These are phyloP conservation scores for Globisporangium camurandrum DNA, from an alignment of 352 stramenopile species.

Conservation along the genomic window DNA sequence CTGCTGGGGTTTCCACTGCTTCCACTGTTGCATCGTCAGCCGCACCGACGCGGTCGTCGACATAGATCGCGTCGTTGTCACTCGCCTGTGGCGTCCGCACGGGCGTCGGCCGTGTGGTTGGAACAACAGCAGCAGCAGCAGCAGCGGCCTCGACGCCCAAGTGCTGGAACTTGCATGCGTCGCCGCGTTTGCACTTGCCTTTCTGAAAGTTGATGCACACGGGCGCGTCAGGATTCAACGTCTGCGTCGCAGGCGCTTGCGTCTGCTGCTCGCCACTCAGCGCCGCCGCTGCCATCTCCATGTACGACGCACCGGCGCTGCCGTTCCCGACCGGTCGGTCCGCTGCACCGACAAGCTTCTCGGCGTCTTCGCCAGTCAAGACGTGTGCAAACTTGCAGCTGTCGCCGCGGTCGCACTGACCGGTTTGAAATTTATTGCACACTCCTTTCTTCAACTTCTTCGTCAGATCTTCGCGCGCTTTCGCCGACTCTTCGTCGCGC, in stretches of 20 bases:
- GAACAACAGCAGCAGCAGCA: no score
- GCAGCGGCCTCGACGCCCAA: no score
- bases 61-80: constrained; percentile 4
- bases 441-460: constrained; percentile 73
- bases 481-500: constrained; percentile 54
- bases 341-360: constrained; percentile 31
- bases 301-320: constrained; percentile 18
- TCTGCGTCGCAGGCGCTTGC: neutral
- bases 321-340: constrained; percentile 21
- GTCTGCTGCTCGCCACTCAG: no score
- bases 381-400: constrained; percentile 72
- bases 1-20: no score
- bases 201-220: constrained; percentile 69
- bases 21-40: no score
- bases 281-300: constrained; percentile 15
- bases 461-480: constrained; percentile 63
- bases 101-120: constrained; percentile 5
- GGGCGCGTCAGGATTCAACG: constrained; percentile 36
- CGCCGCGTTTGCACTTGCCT: constrained; percentile 62
- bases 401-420: constrained; percentile 50
- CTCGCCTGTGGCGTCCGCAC: constrained; percentile 8
- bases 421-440: constrained; percentile 65
- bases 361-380: constrained; percentile 43
- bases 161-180: constrained; percentile 54
- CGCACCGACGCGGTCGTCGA: no score